Evolutionary conservation across 805 yeast genomes (phyloP).

Genomic region (Hemisphaericaspora nanyangensis): DNA sequence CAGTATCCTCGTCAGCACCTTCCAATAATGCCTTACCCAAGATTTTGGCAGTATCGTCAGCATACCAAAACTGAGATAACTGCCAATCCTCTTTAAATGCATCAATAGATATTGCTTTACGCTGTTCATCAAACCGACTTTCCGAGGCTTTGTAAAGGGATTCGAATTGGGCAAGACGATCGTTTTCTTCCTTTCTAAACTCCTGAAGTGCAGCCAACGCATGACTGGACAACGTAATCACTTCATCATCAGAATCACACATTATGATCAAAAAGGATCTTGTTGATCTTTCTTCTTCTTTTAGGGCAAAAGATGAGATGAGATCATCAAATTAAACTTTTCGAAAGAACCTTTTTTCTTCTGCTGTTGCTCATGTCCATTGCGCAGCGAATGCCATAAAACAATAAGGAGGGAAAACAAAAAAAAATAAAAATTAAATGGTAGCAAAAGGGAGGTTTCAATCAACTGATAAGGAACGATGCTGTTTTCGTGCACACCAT

Average conservation of each 20-base stretch:
- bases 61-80: constrained; percentile 88
- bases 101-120: constrained; percentile 51
- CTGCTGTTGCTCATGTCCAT: too few species aligned
- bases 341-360: too few species aligned
- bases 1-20: constrained; percentile 70
- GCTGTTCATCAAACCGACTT: constrained; percentile 40
- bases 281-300: too few species aligned
- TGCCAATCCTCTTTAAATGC: constrained; percentile 91
- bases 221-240: constrained; percentile 43
- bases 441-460: too few species aligned
- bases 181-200: constrained; percentile 61
- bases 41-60: constrained; percentile 64
- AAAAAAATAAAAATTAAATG: too few species aligned
- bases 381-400: too few species aligned
- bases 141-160: constrained; percentile 56
- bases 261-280: not conserved
- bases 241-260: constrained; percentile 42
- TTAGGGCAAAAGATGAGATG: too few species aligned
- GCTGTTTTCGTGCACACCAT: constrained; percentile 22
- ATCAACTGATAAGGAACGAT: too few species aligned
- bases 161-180: constrained; percentile 53
- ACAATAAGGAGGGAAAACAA: too few species aligned
- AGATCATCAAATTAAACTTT: too few species aligned
- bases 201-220: constrained; percentile 58
- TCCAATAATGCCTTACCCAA: constrained; percentile 70